Evolutionary conservation across 257 asterid species (phyloP), one percentile per base, ranked within the genome.

Genomic region (Ajuga chamaepitys): DNA sequence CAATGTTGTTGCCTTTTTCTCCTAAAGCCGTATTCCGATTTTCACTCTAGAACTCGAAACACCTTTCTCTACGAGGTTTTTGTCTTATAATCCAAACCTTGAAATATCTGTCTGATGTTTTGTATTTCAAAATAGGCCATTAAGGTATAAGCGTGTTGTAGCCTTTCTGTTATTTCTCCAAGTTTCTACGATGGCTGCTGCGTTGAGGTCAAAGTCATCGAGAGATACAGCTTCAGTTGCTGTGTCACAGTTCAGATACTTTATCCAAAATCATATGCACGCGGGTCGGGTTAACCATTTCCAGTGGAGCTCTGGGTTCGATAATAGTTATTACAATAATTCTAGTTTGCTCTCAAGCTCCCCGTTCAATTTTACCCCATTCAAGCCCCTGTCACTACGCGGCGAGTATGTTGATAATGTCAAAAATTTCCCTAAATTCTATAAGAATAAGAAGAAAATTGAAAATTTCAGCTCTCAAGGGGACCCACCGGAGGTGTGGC

Each of bases 401-500:
- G 85, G 87, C 6, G 91, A 80, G 64, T 80, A 67, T 22, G 45
- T 78, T 11, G 83, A 78, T 38, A 56, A 54, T 8, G 74, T 72
- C 64, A 79, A 44, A 28, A 76, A 44, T 64, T 60, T 46, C 37
- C 58, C 77, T 21, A 65, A 60, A 48, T 80, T 71, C 38, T 58
- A 22, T 22, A 71, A 67, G 60, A 75, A 66, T 48, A 74, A 60
- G 55, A 62, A 69, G 75, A 75, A 40, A 77, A 42, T 77, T 38
- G 83, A 67, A 67, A 68, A 52, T 48, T 82, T 69, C 4, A 77
- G 82, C 77, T 84, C 94, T 38, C 80, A 80, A 54, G 99, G 99
- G 25, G 99, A 89, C 52, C 99, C 99, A 9, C 99, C 99, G 10
- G 99, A 93, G 88, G 84, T 89, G 26, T 93, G 99, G 99, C 97